phyloP scores from a whole-genome alignment of 305 asterid species.

The Andrographis paniculata region DNA sequence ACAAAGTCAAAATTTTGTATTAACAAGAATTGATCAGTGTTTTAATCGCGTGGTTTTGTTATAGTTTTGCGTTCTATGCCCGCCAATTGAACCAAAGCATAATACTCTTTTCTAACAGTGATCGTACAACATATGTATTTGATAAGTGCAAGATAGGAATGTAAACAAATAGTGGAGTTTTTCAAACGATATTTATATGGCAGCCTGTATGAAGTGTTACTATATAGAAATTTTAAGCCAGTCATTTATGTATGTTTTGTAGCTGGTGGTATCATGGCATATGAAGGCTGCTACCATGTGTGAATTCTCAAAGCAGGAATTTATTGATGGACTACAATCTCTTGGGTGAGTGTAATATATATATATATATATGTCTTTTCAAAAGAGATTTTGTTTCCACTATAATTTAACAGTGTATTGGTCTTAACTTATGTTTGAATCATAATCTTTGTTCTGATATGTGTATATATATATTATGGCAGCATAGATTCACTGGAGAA shows the following conservation, averaged over 20 bases:
- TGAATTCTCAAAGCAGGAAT: slow-evolving; percentile 97
- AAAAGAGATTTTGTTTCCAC: neutral
- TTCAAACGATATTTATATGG: too few relatives aligned
- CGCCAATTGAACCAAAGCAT: neutral
- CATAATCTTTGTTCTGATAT: slow-evolving; percentile 17
- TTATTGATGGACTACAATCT: slow-evolving; percentile 80
- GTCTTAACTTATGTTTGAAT: slow-evolving; percentile 1
- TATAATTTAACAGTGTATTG: neutral
- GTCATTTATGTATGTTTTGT: slow-evolving; percentile 11
- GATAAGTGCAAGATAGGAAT: neutral
- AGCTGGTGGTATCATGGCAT: slow-evolving; percentile 99
- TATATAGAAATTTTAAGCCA: too few relatives aligned
- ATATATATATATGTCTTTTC: slow-evolving; percentile 17
- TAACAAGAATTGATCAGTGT: slow-evolving; percentile 9
- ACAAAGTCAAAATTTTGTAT: slow-evolving; percentile 1
- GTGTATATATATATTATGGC: too few relatives aligned
- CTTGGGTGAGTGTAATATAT: slow-evolving; percentile 90
- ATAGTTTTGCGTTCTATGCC: slow-evolving; percentile 11
- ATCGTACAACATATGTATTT: neutral
- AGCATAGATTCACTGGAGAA: slow-evolving; percentile 92
- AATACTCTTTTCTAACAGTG: too few relatives aligned
- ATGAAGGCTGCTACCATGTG: slow-evolving; percentile 99
- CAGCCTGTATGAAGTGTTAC: too few relatives aligned
- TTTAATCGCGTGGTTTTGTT: too few relatives aligned
- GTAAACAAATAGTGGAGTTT: too few relatives aligned